Evolutionary conservation across 352 stramenopile genomes (phyloP), one percentile per base, ranked within the genome.

Genomic region (Pythium guiyangense): DNA sequence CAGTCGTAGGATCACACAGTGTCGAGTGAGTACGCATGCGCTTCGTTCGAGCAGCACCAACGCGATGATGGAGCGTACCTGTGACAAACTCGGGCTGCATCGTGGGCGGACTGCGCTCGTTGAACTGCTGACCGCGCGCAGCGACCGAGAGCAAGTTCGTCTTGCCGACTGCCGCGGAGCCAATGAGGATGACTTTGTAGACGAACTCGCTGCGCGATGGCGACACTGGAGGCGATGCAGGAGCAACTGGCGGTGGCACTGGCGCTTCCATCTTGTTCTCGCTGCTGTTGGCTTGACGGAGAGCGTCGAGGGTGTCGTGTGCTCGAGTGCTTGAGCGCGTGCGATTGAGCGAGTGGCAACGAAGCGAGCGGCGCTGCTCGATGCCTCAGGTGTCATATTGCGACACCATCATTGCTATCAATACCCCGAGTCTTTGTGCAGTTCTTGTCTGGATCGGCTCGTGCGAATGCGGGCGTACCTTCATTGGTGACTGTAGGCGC

Each of bases 101-200:
- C 35, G 77, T 88, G 6, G 73, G 61, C 4, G 70, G 62, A 27
- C 73, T 84, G 27, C 66, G 66, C 49, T 74, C 77, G 31, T 86
- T 66, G 48, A 86, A 85, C 66, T 84, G 74, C 57, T 78, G 66
- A 2, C 78, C 78, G 18, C 75, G 66, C 27, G 75, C 73, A 0
- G 75, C 78, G 15, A 88, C 75, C 0, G 66, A 73, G 29, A 86
- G 73, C 9, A 88, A 39, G 37, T 86, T 88, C 29, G 77, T 88
- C 48, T 88, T 88, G 2, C 77, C 74, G n/a, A 88, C 74, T 17
- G 73, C 74, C 1, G 71, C 71, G 0, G 74, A 84, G 12, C 77
- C 77, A 49, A 84, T 86, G 48, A 88, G 57, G 54, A 88, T 77
- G 63, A 88, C 65, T 49, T 84, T 84, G 69, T 86, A 86, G 42